phyloP scores from a whole-genome alignment of 257 asterid species.

The Ballota nigra region DNA sequence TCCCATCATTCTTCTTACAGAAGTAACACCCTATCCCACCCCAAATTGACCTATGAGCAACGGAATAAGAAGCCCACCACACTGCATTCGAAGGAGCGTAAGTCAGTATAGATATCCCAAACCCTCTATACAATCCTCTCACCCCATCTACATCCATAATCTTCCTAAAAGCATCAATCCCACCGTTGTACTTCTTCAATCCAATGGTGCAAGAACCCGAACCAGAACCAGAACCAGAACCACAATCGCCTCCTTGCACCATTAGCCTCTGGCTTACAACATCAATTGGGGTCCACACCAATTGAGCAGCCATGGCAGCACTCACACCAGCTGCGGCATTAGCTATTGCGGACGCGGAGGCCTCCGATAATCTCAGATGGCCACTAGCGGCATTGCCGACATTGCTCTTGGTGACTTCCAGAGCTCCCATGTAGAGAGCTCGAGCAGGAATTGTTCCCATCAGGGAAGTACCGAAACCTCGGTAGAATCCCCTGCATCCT shows the following conservation, averaged over 20 bases:
- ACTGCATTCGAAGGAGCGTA: constrained; percentile 98
- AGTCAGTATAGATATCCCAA: constrained; percentile 88
- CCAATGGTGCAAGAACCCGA: constrained; percentile 32
- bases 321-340: constrained; percentile 91
- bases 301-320: constrained; percentile 96
- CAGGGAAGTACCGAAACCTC: constrained; percentile 88
- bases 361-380: constrained; percentile 67
- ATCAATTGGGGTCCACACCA: constrained; percentile 97
- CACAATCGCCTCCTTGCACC: constrained; percentile 71
- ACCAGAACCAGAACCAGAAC: neutral
- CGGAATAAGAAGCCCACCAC: constrained; percentile 97
- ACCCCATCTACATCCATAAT: constrained; percentile 62
- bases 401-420: constrained; percentile 85
- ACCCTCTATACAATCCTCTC: constrained; percentile 88
- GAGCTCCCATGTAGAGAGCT: constrained; percentile 96
- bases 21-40: constrained; percentile 47
- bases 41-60: constrained; percentile 72
- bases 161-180: constrained; percentile 85
- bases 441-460: constrained; percentile 96
- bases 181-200: constrained; percentile 69
- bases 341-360: constrained; percentile 73
- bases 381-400: constrained; percentile 61
- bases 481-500: constrained; percentile 79
- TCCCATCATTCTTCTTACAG: constrained; percentile 58
- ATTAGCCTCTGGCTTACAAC: constrained; percentile 95